Evolutionary conservation across 441 rosid genomes (phyloP).

Genomic region (Gossypium schwendimanii): DNA sequence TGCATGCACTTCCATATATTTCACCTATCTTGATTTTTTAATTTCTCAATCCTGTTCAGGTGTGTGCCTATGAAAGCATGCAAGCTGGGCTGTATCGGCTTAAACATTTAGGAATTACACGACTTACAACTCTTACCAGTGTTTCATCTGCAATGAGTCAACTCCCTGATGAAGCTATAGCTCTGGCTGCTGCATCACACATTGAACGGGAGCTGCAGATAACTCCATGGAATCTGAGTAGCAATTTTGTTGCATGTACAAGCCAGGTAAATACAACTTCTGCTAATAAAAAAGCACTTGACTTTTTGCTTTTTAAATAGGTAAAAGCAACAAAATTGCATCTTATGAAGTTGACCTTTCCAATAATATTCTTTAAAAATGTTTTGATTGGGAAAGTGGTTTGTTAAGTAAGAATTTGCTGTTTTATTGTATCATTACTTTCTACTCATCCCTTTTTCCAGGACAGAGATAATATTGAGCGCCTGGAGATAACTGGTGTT

Average conservation of each 20-base stretch:
- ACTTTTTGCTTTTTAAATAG: not conserved
- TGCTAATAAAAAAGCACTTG: not conserved
- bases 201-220: constrained; percentile 95
- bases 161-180: constrained; percentile 93
- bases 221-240: constrained; percentile 94
- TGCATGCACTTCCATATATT: not conserved
- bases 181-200: constrained; percentile 96
- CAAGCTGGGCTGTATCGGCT: constrained; percentile 88
- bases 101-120: constrained; percentile 91
- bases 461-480: constrained; percentile 97
- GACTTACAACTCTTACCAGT: constrained; percentile 67
- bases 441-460: constrained; percentile 29
- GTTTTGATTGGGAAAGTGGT: not conserved
- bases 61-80: constrained; percentile 97
- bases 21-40: not conserved
- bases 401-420: not conserved
- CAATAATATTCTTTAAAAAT: not conserved
- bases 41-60: constrained; percentile 40
- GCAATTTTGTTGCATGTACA: constrained; percentile 92
- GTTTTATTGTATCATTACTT: not conserved
- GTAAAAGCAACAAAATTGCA: not conserved
- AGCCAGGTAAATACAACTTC: constrained; percentile 51
- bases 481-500: constrained; percentile 96
- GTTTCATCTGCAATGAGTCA: constrained; percentile 86
- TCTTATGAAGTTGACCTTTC: not conserved